These are phyloP conservation scores for Bruguiera hainesii DNA, from an alignment of 441 rosid species.

Conservation along the genomic window DNA sequence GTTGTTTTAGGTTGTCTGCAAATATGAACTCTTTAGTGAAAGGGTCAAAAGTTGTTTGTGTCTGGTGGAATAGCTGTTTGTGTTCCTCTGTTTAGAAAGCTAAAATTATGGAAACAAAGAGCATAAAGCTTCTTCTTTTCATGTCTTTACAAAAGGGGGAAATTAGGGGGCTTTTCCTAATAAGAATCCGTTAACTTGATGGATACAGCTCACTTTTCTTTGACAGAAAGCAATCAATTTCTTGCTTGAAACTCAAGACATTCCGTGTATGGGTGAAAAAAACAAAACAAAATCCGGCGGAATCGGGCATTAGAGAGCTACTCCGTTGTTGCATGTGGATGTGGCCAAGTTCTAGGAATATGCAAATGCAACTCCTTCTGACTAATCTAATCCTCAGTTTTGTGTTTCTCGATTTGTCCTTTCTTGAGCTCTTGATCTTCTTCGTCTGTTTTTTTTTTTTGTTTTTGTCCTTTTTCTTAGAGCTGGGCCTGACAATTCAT, in stretches of 20 bases:
- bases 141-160: background rate
- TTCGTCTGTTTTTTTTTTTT: no score
- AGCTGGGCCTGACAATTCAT: no score
- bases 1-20: background rate
- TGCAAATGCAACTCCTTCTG: no score
- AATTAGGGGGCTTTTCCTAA: constrained; percentile 2
- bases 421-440: no score
- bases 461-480: no score
- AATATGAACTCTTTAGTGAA: constrained; percentile 5
- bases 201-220: constrained; percentile 19
- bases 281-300: no score
- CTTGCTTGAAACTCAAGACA: constrained; percentile 25
- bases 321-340: no score
- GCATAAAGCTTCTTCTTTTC: constrained; percentile 11
- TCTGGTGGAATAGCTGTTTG: background rate
- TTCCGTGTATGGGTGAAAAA: background rate
- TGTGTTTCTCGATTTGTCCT: no score
- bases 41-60: constrained; percentile 7
- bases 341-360: no score
- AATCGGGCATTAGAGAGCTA: no score
- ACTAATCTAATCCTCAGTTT: no score
- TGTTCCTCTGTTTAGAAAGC: background rate
- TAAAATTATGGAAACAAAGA: constrained; percentile 14
- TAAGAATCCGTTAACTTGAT: constrained; percentile 18
- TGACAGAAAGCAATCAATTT: constrained; percentile 17